Percentiles rank a stretch among this genome's conserved stretches.
Evolutionary conservation across 768 basidiomycete species (phyloP).

Genomic region (Leucosporidium creatinivorum): DNA sequence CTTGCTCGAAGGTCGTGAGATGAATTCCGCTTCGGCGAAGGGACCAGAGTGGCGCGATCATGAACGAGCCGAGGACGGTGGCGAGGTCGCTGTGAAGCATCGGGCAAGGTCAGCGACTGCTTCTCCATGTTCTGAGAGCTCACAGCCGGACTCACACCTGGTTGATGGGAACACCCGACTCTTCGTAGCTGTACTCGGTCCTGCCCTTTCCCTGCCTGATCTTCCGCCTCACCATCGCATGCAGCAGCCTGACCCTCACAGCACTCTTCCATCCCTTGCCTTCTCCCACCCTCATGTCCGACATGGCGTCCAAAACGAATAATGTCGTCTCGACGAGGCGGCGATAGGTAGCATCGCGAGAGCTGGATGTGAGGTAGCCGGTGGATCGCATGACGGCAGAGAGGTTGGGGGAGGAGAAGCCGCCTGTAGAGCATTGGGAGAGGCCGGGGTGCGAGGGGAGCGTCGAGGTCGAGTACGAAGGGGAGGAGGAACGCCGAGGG

Average conservation of each 20-base stretch:
- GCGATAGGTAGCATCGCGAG: slow-evolving; percentile 30
- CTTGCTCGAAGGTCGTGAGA: slow-evolving; percentile 33
- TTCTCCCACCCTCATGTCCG: slow-evolving; percentile 38
- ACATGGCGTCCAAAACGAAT: slow-evolving; percentile 38
- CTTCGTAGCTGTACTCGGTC: slow-evolving; percentile 36
- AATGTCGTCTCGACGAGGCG: slow-evolving; percentile 38
- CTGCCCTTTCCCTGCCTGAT: slow-evolving; percentile 32
- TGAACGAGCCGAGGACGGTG: slow-evolving; percentile 40
- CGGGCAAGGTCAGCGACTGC: not conserved
- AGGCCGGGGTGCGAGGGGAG: not conserved
- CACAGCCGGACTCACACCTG: slow-evolving; percentile 37
- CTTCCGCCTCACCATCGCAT: slow-evolving; percentile 38
- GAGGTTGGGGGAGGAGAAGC: slow-evolving; percentile 38
- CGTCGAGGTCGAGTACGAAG: not conserved
- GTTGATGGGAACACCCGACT: slow-evolving; percentile 40
- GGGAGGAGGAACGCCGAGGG: not conserved
- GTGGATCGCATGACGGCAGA: slow-evolving; percentile 39
- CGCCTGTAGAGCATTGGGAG: slow-evolving; percentile 13
- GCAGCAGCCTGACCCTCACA: slow-evolving; percentile 39
- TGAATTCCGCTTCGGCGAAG: slow-evolving; percentile 35
- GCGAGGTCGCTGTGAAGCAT: slow-evolving; percentile 34
- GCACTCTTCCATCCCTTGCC: slow-evolving; percentile 40
- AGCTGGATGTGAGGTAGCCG: slow-evolving; percentile 38
- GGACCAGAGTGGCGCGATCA: slow-evolving; percentile 41
- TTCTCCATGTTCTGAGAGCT: not conserved